These are phyloP conservation scores for Aureobasidium sp. DNA, from an alignment of 2,329 filamentous ascomycete genomes.

Conservation along the genomic window DNA sequence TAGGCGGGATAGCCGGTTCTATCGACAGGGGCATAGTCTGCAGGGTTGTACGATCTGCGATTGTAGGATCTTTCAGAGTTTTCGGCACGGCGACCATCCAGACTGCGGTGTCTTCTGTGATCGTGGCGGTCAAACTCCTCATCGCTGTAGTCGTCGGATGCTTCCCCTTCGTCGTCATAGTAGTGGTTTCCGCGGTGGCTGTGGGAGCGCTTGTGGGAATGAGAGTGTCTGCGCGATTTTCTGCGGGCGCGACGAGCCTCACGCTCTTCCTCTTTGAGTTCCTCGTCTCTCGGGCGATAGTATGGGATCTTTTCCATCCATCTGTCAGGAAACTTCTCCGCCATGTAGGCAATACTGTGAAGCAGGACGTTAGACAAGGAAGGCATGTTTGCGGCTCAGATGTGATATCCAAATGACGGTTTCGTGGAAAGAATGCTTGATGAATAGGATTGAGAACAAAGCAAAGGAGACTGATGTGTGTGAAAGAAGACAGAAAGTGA, in stretches of 20 bases:
- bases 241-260: slow-evolving; percentile 12
- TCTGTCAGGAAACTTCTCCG: slow-evolving; percentile 33
- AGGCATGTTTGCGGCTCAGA: not conserved
- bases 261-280: slow-evolving; percentile 20
- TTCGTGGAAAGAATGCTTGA: not conserved
- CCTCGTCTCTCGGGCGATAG: slow-evolving; percentile 28
- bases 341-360: slow-evolving; percentile 19
- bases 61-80: not conserved
- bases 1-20: not conserved
- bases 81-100: slow-evolving; percentile 4
- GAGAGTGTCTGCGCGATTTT: slow-evolving; percentile 15
- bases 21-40: slow-evolving; percentile 11
- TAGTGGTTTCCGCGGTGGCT: slow-evolving; percentile 21
- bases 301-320: slow-evolving; percentile 34
- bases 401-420: not conserved
- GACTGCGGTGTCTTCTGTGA: slow-evolving; percentile 8
- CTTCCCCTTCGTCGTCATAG: slow-evolving; percentile 22
- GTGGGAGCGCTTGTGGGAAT: slow-evolving; percentile 16
- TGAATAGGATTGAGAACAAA: not conserved
- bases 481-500: not conserved
- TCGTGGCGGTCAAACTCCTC: slow-evolving; percentile 3
- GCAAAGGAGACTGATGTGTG: not conserved
- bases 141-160: slow-evolving; percentile 20
- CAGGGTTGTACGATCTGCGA: slow-evolving; percentile 14
- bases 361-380: slow-evolving; percentile 18